phyloP scores from a whole-genome alignment of 2,329 filamentous ascomycete species.

The Camillea tinctor region DNA sequence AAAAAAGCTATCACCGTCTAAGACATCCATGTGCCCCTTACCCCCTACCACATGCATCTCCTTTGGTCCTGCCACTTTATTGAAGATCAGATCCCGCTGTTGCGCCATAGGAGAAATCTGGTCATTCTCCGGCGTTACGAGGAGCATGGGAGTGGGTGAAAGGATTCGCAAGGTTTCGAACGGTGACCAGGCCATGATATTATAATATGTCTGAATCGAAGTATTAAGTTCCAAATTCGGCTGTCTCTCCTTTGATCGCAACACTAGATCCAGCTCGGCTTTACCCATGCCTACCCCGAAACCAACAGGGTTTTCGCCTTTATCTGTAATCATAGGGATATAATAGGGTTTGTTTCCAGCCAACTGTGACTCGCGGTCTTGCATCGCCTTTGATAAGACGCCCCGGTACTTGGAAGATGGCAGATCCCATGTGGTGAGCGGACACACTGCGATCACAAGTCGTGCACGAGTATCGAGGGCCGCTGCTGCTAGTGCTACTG shows the following conservation, averaged over 20 bases:
- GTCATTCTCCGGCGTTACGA: conserved; percentile 12
- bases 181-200: conserved; percentile 6
- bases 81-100: conserved; percentile 5
- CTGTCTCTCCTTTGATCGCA: too few species aligned
- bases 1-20: too few species aligned
- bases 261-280: too few species aligned
- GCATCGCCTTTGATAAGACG: conserved; percentile 31
- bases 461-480: conserved; percentile 28
- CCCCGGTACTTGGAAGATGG: conserved; percentile 4
- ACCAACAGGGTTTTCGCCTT: conserved; percentile 38
- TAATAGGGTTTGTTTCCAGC: conserved; percentile 38
- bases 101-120: conserved; percentile 7
- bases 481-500: conserved; percentile 26
- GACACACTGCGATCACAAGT: conserved; percentile 25
- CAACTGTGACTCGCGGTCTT: conserved; percentile 39
- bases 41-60: neutral
- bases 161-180: conserved; percentile 7
- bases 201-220: too few species aligned
- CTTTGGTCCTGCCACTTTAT: conserved; percentile 7
- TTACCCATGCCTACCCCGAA: conserved; percentile 24
- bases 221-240: too few species aligned
- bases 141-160: conserved; percentile 7
- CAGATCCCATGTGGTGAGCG: conserved; percentile 15
- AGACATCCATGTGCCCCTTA: conserved; percentile 11
- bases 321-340: conserved; percentile 35